A percentile compares a stretch with the other conserved stretches of the same genome.
These are phyloP conservation scores for Boeremia exigua DNA, from an alignment of 2,329 filamentous ascomycete species.

Conservation along the genomic window DNA sequence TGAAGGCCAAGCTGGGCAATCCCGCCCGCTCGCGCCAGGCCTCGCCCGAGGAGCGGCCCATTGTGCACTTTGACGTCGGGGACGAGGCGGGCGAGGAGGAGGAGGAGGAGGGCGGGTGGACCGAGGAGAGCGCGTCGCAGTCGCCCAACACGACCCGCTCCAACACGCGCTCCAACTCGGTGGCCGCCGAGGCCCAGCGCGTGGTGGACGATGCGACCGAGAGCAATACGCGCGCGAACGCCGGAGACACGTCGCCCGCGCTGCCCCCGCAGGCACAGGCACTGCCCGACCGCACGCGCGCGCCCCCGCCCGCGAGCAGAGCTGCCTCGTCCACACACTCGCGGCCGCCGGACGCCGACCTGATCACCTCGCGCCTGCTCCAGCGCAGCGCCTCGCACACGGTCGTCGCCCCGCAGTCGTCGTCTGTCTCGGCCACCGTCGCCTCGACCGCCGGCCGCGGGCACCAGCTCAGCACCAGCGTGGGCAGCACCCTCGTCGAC, in stretches of 20 bases:
- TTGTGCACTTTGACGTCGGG: slow-evolving; percentile 51
- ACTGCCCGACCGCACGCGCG: slow-evolving; percentile 37
- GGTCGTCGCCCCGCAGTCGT: slow-evolving; percentile 69
- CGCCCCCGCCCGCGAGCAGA: slow-evolving; percentile 36
- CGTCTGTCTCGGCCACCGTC: slow-evolving; percentile 63
- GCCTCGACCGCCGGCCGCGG: slow-evolving; percentile 54
- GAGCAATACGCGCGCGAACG: slow-evolving; percentile 22
- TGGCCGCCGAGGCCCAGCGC: slow-evolving; percentile 44
- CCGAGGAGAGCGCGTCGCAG: slow-evolving; percentile 51
- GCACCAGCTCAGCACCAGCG: slow-evolving; percentile 45
- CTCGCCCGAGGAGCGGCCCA: slow-evolving; percentile 45
- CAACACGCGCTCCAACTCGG: slow-evolving; percentile 50
- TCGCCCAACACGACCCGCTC: slow-evolving; percentile 50
- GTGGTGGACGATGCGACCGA: slow-evolving; percentile 32
- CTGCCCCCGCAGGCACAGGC: slow-evolving; percentile 17
- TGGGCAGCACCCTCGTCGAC: slow-evolving; percentile 48
- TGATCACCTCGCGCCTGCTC: slow-evolving; percentile 71
- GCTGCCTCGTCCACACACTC: slow-evolving; percentile 43
- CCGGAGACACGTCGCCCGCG: slow-evolving; percentile 22
- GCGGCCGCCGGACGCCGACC: slow-evolving; percentile 62
- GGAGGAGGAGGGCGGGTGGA: slow-evolving; percentile 48
- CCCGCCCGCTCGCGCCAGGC: slow-evolving; percentile 39
- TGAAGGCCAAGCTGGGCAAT: slow-evolving; percentile 39
- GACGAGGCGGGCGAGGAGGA: slow-evolving; percentile 32
- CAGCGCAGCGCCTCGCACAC: slow-evolving; percentile 66